phyloP scores from a whole-genome alignment of 495 filamentous ascomycete genomes.

The Chaetomium cochliodes region DNA sequence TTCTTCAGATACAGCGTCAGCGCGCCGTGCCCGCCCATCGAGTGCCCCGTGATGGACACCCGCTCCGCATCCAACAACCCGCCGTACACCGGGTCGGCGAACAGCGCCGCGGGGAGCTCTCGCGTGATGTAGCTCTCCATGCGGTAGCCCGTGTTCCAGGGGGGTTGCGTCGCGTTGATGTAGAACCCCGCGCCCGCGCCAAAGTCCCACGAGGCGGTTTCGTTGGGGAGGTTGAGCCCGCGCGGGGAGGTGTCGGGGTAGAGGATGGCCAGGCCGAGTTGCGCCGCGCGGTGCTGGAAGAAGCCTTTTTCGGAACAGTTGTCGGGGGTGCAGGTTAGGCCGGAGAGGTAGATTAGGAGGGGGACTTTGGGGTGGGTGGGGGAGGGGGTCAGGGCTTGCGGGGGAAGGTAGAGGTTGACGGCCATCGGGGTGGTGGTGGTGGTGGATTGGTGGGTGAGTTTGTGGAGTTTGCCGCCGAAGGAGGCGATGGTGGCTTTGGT shows the following conservation, averaged over 20 bases:
- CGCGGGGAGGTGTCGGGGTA: constrained; percentile 95
- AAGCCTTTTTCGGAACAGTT: constrained; percentile 97
- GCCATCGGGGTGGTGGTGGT: constrained; percentile 68
- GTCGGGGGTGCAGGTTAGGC: constrained; percentile 91
- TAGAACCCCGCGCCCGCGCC: constrained; percentile 92
- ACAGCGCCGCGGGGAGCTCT: constrained; percentile 78
- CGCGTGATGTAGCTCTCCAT: constrained; percentile 89
- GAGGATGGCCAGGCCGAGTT: constrained; percentile 78
- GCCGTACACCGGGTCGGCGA: constrained; percentile 53
- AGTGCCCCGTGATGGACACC: constrained; percentile 85
- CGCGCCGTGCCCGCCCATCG: constrained; percentile 96
- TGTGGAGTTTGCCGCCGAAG: constrained; percentile 93
- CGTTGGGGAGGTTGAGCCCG: constrained; percentile 72
- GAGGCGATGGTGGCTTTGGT: constrained; percentile 86
- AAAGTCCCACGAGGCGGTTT: constrained; percentile 86
- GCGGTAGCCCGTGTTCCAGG: constrained; percentile 72
- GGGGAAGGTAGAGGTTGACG: constrained; percentile 71
- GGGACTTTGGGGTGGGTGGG: constrained; percentile 63
- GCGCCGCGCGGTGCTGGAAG: constrained; percentile 77
- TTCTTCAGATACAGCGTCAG: constrained; percentile 88
- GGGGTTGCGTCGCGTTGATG: constrained; percentile 77
- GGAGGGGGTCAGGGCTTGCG: constrained; percentile 45
- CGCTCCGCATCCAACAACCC: constrained; percentile 58
- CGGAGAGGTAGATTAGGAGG: constrained; percentile 90
- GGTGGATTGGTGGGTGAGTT: constrained; percentile 78